These are phyloP conservation scores for Priceomyces melissophilus DNA, from an alignment of 805 yeast genomes.

Conservation along the genomic window DNA sequence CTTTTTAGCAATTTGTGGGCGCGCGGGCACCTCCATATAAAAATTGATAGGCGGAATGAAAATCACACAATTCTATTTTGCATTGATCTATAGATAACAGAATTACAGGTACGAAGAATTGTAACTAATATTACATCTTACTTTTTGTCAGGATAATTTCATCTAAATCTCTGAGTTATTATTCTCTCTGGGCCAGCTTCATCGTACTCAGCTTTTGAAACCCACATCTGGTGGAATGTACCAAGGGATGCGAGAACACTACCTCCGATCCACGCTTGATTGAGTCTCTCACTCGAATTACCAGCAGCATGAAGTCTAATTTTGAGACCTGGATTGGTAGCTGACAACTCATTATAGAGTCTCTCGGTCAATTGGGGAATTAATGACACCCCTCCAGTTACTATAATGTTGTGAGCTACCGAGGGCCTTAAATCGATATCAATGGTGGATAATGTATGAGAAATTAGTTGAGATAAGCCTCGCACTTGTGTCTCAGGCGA, in stretches of 20 bases:
- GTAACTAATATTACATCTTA: too few species aligned
- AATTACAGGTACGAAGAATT: too few species aligned
- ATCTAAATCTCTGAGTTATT: constrained; percentile 79
- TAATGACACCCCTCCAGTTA: constrained; percentile 81
- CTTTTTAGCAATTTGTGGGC: too few species aligned
- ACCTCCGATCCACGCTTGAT: constrained; percentile 90
- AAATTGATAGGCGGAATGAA: too few species aligned
- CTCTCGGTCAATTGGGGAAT: constrained; percentile 81
- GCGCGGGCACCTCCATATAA: too few species aligned
- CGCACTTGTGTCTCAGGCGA: constrained; percentile 16
- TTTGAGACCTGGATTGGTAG: constrained; percentile 77
- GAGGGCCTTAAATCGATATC: constrained; percentile 85
- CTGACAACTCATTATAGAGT: constrained; percentile 64
- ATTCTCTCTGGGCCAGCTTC: constrained; percentile 85
- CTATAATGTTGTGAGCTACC: constrained; percentile 81
- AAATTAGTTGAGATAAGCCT: constrained; percentile 61
- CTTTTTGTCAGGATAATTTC: neutral
- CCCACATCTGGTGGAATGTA: constrained; percentile 95
- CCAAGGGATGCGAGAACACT: constrained; percentile 85
- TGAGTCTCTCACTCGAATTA: constrained; percentile 68
- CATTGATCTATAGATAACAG: too few species aligned
- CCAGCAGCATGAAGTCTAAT: constrained; percentile 82
- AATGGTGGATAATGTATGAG: constrained; percentile 51
- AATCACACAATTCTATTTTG: too few species aligned
- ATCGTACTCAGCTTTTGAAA: constrained; percentile 78